These are phyloP conservation scores for Saccharomyces kudriavzevii DNA, from an alignment of 805 yeast genomes.

Conservation along the genomic window DNA sequence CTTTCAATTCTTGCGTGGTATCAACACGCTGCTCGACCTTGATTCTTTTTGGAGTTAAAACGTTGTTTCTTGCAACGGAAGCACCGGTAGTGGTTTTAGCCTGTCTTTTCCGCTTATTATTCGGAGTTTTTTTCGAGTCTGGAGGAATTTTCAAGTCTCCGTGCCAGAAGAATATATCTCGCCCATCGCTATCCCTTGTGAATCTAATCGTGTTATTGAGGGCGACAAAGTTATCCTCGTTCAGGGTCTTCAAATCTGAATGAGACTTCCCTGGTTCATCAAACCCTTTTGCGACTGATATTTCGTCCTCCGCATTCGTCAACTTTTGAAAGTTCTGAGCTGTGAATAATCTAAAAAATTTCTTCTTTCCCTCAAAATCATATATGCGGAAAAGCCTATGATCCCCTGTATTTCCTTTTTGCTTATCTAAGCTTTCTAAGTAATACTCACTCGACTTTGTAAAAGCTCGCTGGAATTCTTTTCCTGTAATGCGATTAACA, in stretches of 20 bases:
- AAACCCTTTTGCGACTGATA: conserved; percentile 1
- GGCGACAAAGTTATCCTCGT: conserved; percentile 20
- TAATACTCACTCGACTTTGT: conserved; percentile 44
- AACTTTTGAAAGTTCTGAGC: conserved; percentile 33
- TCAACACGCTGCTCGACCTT: background rate
- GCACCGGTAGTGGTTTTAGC: background rate
- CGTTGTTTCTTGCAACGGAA: background rate
- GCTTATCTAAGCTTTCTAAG: conserved; percentile 34
- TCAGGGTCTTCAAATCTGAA: conserved; percentile 14
- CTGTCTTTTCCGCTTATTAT: conserved; percentile 7
- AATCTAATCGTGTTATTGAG: conserved; percentile 26
- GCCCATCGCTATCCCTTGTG: conserved; percentile 10
- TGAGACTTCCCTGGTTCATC: background rate
- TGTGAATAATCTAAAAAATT: conserved; percentile 60
- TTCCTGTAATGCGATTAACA: conserved; percentile 44
- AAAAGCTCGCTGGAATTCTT: conserved; percentile 43
- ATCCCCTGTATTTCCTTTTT: conserved; percentile 21
- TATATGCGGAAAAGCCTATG: conserved; percentile 48
- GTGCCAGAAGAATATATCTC: conserved; percentile 28
- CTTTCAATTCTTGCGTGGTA: background rate
- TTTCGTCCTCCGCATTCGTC: conserved; percentile 17
- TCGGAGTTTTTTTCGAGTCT: conserved; percentile 7
- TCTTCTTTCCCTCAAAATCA: conserved; percentile 67
- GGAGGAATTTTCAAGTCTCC: conserved; percentile 22
- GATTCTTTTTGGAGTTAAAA: background rate